Base-by-base conservation (phyloP, 768 basidiomycete species). In the Hygrocybe coccinea region DNA sequence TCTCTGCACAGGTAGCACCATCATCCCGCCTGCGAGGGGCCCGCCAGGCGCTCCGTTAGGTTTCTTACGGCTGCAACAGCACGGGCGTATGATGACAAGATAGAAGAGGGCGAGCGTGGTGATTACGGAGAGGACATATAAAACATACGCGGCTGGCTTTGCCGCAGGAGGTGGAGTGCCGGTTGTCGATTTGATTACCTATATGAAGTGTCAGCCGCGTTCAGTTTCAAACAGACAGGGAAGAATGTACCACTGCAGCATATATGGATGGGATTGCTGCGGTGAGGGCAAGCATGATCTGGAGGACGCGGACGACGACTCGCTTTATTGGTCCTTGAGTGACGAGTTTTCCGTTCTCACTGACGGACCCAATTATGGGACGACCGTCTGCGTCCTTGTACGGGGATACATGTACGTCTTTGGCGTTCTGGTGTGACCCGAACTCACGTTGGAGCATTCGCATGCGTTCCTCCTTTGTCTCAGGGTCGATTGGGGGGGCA, bases 401-500 rank as follows among this genome's bases (percentile, higher is more conserved):
- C 22, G 57, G 9, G 7, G 29, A 12, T 4, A 22, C 5, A 17
- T 11, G 52, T 25, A 58, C 55, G 17, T 54, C 44, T 56, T 66
- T 56, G 55, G 65, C 60, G 57, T 71, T 62, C 25, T 62, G 54
- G 59, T 74, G 62, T 19, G 64, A 58, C 2, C 80, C 79, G 64
- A 87, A 89, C 58, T 87, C 85, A 15, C 77, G 77, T 64, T 87
- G 82, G 9, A 89, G 75, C 84, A 87, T 86, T 5, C 84, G 79
- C 60, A 87, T 74, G 15, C 86, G 76, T 60, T 87, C 85, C 65
- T 84, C 82, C 65, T 85, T 87, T 29, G 81, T 69, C n/a, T 74
- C 67, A 1, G 77, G 67, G 54, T 81, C 76, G 3, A 85, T 60
- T 1, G 70, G 67, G 0, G 69, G 66, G 17, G 71, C 73, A 55